Evolutionary conservation across 768 basidiomycete species (phyloP).

Genomic region (Lactifluus pinguis): DNA sequence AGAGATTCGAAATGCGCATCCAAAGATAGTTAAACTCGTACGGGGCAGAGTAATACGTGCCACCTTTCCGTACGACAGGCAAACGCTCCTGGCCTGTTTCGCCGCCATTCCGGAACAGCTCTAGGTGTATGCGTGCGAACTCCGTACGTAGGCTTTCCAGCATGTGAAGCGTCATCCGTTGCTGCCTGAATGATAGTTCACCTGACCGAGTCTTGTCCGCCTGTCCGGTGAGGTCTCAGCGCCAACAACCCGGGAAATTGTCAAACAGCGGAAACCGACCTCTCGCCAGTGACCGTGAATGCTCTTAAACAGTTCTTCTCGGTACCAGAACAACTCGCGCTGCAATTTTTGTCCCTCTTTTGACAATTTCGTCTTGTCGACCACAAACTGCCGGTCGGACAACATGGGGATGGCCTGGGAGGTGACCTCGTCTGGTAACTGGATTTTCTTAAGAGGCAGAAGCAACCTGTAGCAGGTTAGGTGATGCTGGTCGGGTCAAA

Average conservation of each 20-base stretch:
- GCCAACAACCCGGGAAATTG: background rate
- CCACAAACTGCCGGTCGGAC: conserved; percentile 85
- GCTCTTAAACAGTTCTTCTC: conserved; percentile 72
- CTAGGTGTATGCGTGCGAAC: conserved; percentile 47
- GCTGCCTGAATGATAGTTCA: conserved; percentile 65
- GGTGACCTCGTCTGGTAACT: conserved; percentile 48
- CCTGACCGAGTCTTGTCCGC: conserved; percentile 72
- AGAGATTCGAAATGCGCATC: conserved; percentile 52
- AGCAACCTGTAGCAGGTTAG: conserved; percentile 39
- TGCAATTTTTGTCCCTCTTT: conserved; percentile 51
- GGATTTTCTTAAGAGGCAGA: conserved; percentile 63
- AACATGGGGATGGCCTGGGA: conserved; percentile 71
- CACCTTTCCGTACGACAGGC: conserved; percentile 26
- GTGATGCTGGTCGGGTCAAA: background rate
- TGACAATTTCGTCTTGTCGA: conserved; percentile 61
- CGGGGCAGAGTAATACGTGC: conserved; percentile 41
- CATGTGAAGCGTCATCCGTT: conserved; percentile 72
- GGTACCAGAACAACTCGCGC: conserved; percentile 90
- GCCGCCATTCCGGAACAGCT: conserved; percentile 12
- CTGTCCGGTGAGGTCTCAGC: conserved; percentile 32
- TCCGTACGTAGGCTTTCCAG: conserved; percentile 68
- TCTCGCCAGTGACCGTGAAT: conserved; percentile 78
- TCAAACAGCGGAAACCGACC: conserved; percentile 35
- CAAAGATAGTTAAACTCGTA: conserved; percentile 59
- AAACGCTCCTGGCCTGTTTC: conserved; percentile 7